Conservation (phyloP, 2,329 filamentous ascomycete genomes). For the Monosporascus sp. region DNA sequence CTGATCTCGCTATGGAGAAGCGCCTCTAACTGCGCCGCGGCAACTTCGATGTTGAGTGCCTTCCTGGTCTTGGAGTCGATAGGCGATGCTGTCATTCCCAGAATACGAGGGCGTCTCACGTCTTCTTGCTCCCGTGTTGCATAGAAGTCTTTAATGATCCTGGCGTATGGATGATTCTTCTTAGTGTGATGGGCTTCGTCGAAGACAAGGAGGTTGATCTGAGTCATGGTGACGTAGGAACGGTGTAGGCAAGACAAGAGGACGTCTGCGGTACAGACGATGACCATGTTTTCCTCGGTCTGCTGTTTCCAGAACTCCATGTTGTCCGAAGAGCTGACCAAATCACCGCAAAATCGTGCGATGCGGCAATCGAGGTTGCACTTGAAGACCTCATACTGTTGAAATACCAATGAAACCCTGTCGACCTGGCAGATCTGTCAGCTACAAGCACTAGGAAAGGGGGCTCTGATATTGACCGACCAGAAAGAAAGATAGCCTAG, state of each 20-base stretch:
- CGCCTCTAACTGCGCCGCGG: constrained; percentile 68
- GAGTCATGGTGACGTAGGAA: constrained; percentile 72
- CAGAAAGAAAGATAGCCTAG: constrained; percentile 77
- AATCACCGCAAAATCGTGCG: constrained; percentile 69
- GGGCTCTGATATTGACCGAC: constrained; percentile 35
- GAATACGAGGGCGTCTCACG: constrained; percentile 63
- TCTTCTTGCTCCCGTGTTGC: constrained; percentile 37
- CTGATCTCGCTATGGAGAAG: constrained; percentile 79
- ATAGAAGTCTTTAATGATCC: constrained; percentile 87
- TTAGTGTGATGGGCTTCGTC: constrained; percentile 97
- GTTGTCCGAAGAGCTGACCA: constrained; percentile 38
- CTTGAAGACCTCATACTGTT: constrained; percentile 78
- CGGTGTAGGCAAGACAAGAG: constrained; percentile 73
- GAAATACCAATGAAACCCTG: constrained; percentile 83
- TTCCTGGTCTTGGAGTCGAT: constrained; percentile 68
- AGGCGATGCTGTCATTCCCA: constrained; percentile 96
- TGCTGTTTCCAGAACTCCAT: constrained; percentile 47
- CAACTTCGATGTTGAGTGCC: constrained; percentile 53
- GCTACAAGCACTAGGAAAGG: not conserved
- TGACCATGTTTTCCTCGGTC: constrained; percentile 65
- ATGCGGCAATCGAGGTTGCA: constrained; percentile 76
- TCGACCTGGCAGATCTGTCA: constrained; percentile 53
- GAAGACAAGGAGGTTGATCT: constrained; percentile 87
- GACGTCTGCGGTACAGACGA: constrained; percentile 91
- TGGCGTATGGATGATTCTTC: constrained; percentile 85